Evolutionary conservation across 495 filamentous ascomycete species (phyloP).

Genomic region (Penicillium ochrochloron): DNA sequence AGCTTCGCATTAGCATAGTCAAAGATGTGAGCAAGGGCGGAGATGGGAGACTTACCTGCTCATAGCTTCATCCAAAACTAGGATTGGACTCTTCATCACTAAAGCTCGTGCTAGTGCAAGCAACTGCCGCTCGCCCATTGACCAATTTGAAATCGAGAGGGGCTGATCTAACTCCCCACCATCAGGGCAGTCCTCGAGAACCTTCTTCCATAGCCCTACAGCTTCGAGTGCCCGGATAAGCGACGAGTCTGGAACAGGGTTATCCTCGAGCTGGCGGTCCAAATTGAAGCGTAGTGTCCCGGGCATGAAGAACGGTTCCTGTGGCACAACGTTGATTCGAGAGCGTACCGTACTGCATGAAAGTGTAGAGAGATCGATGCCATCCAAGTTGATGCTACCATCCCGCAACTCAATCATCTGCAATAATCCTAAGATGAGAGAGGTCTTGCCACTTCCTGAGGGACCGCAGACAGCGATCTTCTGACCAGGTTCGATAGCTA

Average conservation of each 20-base stretch:
- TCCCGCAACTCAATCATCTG: slow-evolving; percentile 42
- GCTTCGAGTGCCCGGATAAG: slow-evolving; percentile 16
- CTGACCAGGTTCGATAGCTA: slow-evolving; percentile 33
- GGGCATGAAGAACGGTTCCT: slow-evolving; percentile 57
- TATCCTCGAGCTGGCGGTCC: slow-evolving; percentile 37
- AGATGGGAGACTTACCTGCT: slow-evolving; percentile 34
- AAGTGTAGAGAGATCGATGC: slow-evolving; percentile 42
- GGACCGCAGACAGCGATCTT: slow-evolving; percentile 41
- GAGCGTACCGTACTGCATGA: slow-evolving; percentile 36
- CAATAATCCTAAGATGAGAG: slow-evolving; percentile 48
- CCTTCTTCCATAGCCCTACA: slow-evolving; percentile 32
- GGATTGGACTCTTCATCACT: slow-evolving; percentile 12
- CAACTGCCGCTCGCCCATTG: slow-evolving; percentile 29
- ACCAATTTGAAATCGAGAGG: slow-evolving; percentile 20
- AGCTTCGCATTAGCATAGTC: background rate
- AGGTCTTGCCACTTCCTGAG: slow-evolving; percentile 49
- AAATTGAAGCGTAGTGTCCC: slow-evolving; percentile 53
- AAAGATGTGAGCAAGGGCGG: background rate
- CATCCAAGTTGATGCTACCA: slow-evolving; percentile 46
- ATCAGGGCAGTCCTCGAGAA: slow-evolving; percentile 5
- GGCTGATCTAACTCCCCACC: slow-evolving; percentile 23
- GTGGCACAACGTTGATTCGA: slow-evolving; percentile 49
- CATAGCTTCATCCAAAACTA: slow-evolving; percentile 38
- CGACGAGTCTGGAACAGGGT: slow-evolving; percentile 2
- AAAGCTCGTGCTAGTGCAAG: slow-evolving; percentile 32